Evolutionary conservation across 768 basidiomycete species (phyloP).

Genomic region (Chalciporus piperatus): DNA sequence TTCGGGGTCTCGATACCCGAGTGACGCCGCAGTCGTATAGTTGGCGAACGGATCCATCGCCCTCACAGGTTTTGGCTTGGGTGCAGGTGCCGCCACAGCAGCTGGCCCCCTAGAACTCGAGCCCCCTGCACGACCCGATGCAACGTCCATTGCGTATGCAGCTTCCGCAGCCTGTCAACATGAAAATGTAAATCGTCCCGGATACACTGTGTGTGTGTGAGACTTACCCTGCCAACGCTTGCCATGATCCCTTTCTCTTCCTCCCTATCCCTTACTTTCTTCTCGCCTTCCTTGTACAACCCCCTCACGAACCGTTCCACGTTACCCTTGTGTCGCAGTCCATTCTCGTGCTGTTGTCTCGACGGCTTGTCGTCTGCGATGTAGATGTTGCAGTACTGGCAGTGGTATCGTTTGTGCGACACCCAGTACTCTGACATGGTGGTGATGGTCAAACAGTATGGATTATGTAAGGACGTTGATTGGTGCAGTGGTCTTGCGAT

Average conservation of each 20-base stretch:
- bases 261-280: conserved; percentile 78
- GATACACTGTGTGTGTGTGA: background rate
- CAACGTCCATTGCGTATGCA: conserved; percentile 75
- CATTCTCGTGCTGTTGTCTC: conserved; percentile 86
- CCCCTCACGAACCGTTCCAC: conserved; percentile 88
- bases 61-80: conserved; percentile 42
- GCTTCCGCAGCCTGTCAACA: conserved; percentile 66
- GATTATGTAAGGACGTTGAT: conserved; percentile 17
- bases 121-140: conserved; percentile 52
- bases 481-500: no score
- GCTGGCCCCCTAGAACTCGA: background rate
- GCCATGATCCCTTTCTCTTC: conserved; percentile 89
- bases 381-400: conserved; percentile 97
- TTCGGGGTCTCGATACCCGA: conserved; percentile 80
- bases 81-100: conserved; percentile 25
- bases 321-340: conserved; percentile 91
- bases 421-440: conserved; percentile 91
- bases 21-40: conserved; percentile 83
- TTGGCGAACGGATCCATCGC: conserved; percentile 70
- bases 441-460: conserved; percentile 3
- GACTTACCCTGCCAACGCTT: conserved; percentile 69
- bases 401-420: conserved; percentile 88
- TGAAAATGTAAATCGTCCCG: background rate
- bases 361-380: conserved; percentile 97
- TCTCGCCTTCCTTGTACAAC: conserved; percentile 91